Conservation (phyloP, 2,329 filamentous ascomycete species). For the Dothideomycetes sp. region DNA sequence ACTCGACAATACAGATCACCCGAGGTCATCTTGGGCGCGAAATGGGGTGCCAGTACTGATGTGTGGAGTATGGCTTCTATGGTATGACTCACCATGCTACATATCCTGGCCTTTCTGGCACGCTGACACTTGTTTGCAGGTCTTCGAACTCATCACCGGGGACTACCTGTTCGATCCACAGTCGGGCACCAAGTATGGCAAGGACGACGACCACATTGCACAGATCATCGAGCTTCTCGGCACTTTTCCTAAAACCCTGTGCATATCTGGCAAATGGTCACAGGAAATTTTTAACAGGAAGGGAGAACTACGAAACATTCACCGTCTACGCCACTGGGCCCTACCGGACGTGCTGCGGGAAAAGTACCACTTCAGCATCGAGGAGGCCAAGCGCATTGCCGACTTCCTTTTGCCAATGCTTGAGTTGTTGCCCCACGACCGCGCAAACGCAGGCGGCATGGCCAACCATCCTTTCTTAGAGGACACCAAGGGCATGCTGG, state of each 20-base stretch:
- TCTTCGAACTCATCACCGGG: constrained; percentile 94
- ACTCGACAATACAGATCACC: constrained; percentile 94
- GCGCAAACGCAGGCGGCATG: constrained; percentile 96
- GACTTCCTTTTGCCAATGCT: constrained; percentile 87
- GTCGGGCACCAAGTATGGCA: constrained; percentile 96
- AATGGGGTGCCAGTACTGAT: constrained; percentile 99
- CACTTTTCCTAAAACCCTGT: constrained; percentile 83
- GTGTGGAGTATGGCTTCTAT: constrained; percentile 99
- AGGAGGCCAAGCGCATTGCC: constrained; percentile 67
- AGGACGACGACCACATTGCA: constrained; percentile 97
- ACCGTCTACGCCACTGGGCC: constrained; percentile 90
- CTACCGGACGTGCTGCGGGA: constrained; percentile 84
- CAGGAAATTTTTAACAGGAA: constrained; percentile 99
- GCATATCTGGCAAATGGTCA: constrained; percentile 88
- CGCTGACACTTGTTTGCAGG: constrained; percentile 38
- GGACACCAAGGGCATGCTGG: constrained; percentile 81
- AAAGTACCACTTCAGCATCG: constrained; percentile 88
- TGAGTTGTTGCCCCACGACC: constrained; percentile 73
- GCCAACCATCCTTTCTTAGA: constrained; percentile 71
- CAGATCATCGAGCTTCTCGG: constrained; percentile 97
- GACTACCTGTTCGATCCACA: constrained; percentile 98
- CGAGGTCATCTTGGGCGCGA: constrained; percentile 89
- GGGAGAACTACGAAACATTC: constrained; percentile 94
- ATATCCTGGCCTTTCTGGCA: background rate
- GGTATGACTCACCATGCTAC: constrained; percentile 50